Evolutionary conservation across 371 early-diverging fungal species (phyloP), one percentile per base, ranked within the genome.

Genomic region (Globomyces sp.): DNA sequence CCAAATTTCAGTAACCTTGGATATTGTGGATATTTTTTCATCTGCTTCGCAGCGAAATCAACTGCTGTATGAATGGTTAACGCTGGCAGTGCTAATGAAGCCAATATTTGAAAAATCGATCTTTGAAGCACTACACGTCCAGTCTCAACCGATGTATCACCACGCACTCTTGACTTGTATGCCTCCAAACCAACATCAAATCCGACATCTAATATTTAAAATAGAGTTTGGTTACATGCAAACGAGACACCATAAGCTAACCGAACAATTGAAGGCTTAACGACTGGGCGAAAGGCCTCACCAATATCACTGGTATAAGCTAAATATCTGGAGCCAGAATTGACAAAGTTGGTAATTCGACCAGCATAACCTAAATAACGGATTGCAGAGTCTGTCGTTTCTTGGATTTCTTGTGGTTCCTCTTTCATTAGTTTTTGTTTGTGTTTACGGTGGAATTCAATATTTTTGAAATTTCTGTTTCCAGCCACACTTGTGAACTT

Each of bases 241-340:
- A 48, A 87, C 46, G 85, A 81, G 57, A 88, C 69, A 39, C 82
- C 87, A 66, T 87, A 89, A 36, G 87, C 84, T 50, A 85, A 80
- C 44, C 77, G 82, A 59, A 90, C 90, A 13, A 89, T 46, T 10
- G 63, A 4, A 2, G 80, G 81, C n/a, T 77, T 69, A 10, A 87
- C 85, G 46, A 89, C 78, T 13, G 91, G 91, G 1, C 91, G 80
- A 68, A 91, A 88, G 1, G 89, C 90, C 68, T 91, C 91, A 45
- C 91, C 91, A 36, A 90, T 81, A 65, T 90, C 89, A 10, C 85
- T 86, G 3, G 87, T 85, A 70, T 87, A 90, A 11, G 88, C 90
- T 52, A 89, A 76, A 66, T 86, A 85, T 41, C 87, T 80, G 24
- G 79, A 75, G 8, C 85, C 85, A 24, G 86, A 87, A 4, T 73